Base-by-base conservation (phyloP, 140 eudicot species). In the Cichorium intybus region DNA sequence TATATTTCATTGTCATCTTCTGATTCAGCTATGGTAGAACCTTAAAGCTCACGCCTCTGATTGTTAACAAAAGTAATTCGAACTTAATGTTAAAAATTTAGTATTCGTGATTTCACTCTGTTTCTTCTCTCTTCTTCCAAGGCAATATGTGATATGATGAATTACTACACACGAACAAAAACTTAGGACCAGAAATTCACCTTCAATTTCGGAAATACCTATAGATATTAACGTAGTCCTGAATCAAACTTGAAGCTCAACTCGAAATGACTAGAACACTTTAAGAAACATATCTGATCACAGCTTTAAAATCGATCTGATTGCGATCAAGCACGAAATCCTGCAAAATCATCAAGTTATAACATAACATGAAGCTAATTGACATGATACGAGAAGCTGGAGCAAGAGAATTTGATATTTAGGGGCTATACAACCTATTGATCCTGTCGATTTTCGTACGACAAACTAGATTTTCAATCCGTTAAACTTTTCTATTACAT, bases 331-430 rank as follows among this genome's bases (percentile, higher is more conserved):
- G 22, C 54, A 31, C 57, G 10, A 39, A 62, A 54, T 67, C 60
- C 65, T 68, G 58, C 58, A 68, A 67, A 59, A 41, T 41, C 54
- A 60, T n/a, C 75, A 75, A 10, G 45, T 51, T 23, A 47, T 31
- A 47, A 45, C 35, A 56, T 5, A 23, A 3, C 56, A 31, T 15
- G 31, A 59, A 41, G 59, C 47, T 60, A 60, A 60, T 39, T 50
- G 21, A 58, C 17, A 41, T 6, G 22, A 37, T 49, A 74, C 21
- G 33, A 27, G 16, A 10, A n/a, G 29, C 26, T 37, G 26, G 58
- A 66, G 56, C 20, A 1, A 18, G 27, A 28, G 45, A 39, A 61
- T 27, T 62, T 26, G 14, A 71, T 22, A 49, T 1, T 28, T 34
- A 52, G 64, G 60, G 58, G 55, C 64, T 62, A 62, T 21, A 41